Base-by-base conservation (phyloP, 768 basidiomycete species). In the Dentipellis sp. region DNA sequence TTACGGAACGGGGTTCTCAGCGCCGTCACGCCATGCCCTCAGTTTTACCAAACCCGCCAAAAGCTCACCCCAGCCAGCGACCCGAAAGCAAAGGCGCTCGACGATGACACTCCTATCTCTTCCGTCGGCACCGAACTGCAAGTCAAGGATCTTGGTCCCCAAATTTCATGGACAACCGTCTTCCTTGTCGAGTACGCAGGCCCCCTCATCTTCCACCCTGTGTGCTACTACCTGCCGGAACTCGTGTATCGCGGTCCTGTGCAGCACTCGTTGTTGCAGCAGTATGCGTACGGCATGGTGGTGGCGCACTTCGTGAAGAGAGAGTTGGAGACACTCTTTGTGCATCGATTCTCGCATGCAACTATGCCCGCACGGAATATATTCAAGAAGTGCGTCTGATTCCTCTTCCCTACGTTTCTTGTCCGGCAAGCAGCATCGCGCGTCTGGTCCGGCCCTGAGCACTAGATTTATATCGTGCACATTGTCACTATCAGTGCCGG, bases 161-260 rank as follows among this genome's bases (percentile, higher is more conserved):
- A 99, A 69, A 74, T 95, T 47, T 78, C 82, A 64, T 97, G 94
- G 90, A 78, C 77, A 64, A 88, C 87, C 0, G 91, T 97, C 16
- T 97, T 92, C 69, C 67, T 97, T 51, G 74, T 88, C 52, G 97
- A 99, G 94, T 99, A 98, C 65, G 94, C 75, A 53, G 97, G 97
- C 1, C 94, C 94, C 0, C 76, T 98, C 46, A 54, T 95, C 60
- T 84, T 97, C 61, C 94, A 97, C 69, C 91, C 95, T 0, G 66
- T 93, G 14, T 70, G 95, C 50, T 94, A 91, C 68, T 71, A 84
- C 65, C 81, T 83, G 59, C 85, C 88, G 0, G 67, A 76, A 47
- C 55, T 86, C 12, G 78, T 90, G 67, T 97, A 91, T 69, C 82
- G 91, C 1, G 68, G 72, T 10, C 71, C 77, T 19, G 84, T 93